Evolutionary conservation across 2,329 filamentous ascomycete species (phyloP).

Genomic region (Penicillium nordicum): DNA sequence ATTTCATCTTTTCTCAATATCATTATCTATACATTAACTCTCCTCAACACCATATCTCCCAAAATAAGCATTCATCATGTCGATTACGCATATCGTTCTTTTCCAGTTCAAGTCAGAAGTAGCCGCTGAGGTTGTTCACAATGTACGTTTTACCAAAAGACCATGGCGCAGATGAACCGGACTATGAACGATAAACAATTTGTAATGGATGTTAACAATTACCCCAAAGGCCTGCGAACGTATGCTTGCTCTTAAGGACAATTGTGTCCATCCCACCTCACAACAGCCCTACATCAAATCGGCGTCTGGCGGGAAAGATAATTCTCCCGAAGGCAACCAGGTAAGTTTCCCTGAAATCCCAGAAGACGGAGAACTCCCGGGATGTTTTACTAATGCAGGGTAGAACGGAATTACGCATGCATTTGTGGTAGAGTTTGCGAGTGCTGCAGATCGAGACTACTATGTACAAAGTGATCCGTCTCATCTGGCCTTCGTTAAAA

Average conservation of each 20-base stretch:
- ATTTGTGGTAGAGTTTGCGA: constrained; percentile 67
- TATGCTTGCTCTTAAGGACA: constrained; percentile 56
- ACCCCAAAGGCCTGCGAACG: constrained; percentile 50
- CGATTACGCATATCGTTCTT: constrained; percentile 65
- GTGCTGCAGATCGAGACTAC: constrained; percentile 62
- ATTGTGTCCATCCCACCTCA: constrained; percentile 59
- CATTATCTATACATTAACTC: too few relatives aligned
- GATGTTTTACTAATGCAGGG: not conserved
- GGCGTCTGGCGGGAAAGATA: constrained; percentile 58
- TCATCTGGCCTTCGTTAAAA: constrained; percentile 59
- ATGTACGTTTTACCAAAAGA: constrained; percentile 45
- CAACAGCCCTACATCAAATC: constrained; percentile 60
- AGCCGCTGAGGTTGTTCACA: constrained; percentile 50
- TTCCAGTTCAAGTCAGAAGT: constrained; percentile 61
- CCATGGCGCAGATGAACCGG: not conserved
- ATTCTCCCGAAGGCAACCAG: constrained; percentile 59
- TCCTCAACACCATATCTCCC: too few relatives aligned
- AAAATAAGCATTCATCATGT: too few relatives aligned
- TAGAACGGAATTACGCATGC: constrained; percentile 63
- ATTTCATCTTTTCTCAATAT: too few relatives aligned
- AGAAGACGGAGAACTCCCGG: not conserved
- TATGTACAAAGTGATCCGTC: constrained; percentile 64
- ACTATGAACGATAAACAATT: not conserved
- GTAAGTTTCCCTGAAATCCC: constrained; percentile 39
- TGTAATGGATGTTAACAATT: not conserved